Conservation (phyloP, 2,329 filamentous ascomycete genomes). For the Verticillium albo-atrum region DNA sequence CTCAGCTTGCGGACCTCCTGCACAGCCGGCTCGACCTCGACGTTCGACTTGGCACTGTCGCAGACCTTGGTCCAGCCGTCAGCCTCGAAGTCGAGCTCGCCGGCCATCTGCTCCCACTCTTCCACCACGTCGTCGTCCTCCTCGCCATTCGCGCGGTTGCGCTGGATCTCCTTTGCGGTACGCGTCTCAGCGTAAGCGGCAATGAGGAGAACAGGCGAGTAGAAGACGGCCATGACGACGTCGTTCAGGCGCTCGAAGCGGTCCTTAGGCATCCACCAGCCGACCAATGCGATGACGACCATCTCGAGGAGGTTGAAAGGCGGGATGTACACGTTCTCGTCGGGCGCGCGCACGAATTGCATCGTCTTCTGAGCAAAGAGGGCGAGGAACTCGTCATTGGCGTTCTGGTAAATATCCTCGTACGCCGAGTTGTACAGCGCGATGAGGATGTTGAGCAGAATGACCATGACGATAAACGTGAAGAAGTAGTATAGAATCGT, state of each 20-base stretch:
- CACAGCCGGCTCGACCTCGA: conserved; percentile 74
- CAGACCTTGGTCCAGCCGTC: conserved; percentile 86
- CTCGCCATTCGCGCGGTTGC: conserved; percentile 75
- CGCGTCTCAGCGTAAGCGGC: conserved; percentile 69
- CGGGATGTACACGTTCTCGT: conserved; percentile 97
- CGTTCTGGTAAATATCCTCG: conserved; percentile 89
- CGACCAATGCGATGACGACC: conserved; percentile 70
- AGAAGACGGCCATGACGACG: conserved; percentile 78
- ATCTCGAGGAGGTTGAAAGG: conserved; percentile 94
- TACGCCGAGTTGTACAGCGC: conserved; percentile 97
- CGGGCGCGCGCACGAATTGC: conserved; percentile 92
- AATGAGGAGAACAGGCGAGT: conserved; percentile 76
- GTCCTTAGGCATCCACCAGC: conserved; percentile 87
- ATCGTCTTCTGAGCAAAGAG: conserved; percentile 92
- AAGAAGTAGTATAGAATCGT: conserved; percentile 96
- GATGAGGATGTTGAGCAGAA: conserved; percentile 93
- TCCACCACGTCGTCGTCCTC: conserved; percentile 95
- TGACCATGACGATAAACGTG: conserved; percentile 91
- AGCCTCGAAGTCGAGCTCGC: conserved; percentile 71
- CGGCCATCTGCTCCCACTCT: conserved; percentile 85
- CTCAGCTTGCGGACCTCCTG: conserved; percentile 60
- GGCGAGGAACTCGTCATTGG: conserved; percentile 91
- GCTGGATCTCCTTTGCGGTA: conserved; percentile 60
- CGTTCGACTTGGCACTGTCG: conserved; percentile 69
- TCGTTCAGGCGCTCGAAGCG: conserved; percentile 82